A percentile compares a stretch with the other conserved stretches of the same genome.
These are phyloP conservation scores for Plenodomus tracheiphilus DNA, from an alignment of 2,329 filamentous ascomycete genomes.

Conservation along the genomic window DNA sequence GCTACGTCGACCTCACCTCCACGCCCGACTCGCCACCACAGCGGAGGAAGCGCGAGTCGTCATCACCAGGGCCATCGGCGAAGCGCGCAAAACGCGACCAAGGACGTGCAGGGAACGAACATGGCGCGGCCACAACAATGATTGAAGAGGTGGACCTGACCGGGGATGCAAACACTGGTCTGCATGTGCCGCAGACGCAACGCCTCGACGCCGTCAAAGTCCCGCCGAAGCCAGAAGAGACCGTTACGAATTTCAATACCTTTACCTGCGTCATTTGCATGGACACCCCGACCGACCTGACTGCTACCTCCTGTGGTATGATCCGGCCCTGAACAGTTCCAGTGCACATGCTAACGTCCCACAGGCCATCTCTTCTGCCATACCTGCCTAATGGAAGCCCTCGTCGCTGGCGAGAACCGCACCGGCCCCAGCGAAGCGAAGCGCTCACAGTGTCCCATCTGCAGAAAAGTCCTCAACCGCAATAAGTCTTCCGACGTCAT, in stretches of 20 bases:
- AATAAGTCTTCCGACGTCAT: constrained; percentile 48
- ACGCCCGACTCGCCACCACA: constrained; percentile 26
- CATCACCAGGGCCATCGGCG: constrained; percentile 33
- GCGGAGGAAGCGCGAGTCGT: constrained; percentile 23
- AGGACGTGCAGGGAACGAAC: constrained; percentile 4
- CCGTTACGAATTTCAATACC: constrained; percentile 48
- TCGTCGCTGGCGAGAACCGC: constrained; percentile 59
- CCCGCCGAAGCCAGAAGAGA: constrained; percentile 46
- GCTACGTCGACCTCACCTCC: constrained; percentile 43
- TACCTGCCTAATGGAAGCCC: constrained; percentile 63
- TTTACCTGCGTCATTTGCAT: constrained; percentile 67
- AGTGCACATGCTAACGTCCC: constrained; percentile 6
- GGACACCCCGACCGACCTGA: constrained; percentile 63
- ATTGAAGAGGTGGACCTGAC: constrained; percentile 57
- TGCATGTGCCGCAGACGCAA: constrained; percentile 56
- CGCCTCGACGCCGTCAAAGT: constrained; percentile 55
- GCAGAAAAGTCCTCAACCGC: constrained; percentile 49
- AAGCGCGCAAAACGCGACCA: constrained; percentile 36
- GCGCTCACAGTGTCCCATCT: constrained; percentile 53
- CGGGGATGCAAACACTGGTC: constrained; percentile 46
- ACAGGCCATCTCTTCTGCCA: constrained; percentile 67
- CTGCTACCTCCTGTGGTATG: constrained; percentile 63
- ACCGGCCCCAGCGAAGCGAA: constrained; percentile 48
- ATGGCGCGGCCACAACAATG: constrained; percentile 15
- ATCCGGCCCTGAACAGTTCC: neutral